Evolutionary conservation across 768 basidiomycete species (phyloP), one percentile per base, ranked within the genome.

Genomic region (Boletus reticuloceps): DNA sequence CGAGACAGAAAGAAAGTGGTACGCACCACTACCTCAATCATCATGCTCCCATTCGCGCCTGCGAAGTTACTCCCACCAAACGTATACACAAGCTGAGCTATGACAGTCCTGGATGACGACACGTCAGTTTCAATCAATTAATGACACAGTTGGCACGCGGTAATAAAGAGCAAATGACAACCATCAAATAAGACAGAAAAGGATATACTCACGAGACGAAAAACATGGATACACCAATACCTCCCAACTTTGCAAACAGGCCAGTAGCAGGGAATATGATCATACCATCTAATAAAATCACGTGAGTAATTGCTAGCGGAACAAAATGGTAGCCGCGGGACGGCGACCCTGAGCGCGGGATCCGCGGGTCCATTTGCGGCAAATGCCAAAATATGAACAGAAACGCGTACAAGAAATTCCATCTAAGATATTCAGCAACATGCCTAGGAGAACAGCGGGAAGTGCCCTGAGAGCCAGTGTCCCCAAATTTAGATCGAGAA

Each of bases 21-120:
- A 81, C 87, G 42, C 68, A 93, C 90, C 61, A 98, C 94, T 12
- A 95, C 92, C 73, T 98, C 96, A 58, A 99, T 98, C 94, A 98
- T 97, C 94, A 95, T 94, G 59, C 90, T 93, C 7, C 91, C 92
- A 71, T 93, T 94, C 2, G 88, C 93, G 47, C 91, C 91, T 10
- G 85, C 85, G 69, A 99, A 97, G 22, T 85, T 86, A 61, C 89
- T 94, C 5, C 91, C 96, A 6, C 94, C 95, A 10, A 86, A 70
- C 1, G 89, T 87, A 70, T 92, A 98, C 0, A 88, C 82, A 22
- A 97, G 73, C 66, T 98, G 96, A 0, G 94, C 77, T 36, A 96
- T 68, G 48, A 93, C 75, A 27, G 91, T 82, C 6, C 86, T 88
- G 60, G 17, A 61, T 44, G 54, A 17, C 5, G 44, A 19, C 16